Percentiles rank a stretch among this genome's conserved stretches.
phyloP scores from a whole-genome alignment of 371 early-diverging fungal genomes.

The Mucor racemosus region DNA sequence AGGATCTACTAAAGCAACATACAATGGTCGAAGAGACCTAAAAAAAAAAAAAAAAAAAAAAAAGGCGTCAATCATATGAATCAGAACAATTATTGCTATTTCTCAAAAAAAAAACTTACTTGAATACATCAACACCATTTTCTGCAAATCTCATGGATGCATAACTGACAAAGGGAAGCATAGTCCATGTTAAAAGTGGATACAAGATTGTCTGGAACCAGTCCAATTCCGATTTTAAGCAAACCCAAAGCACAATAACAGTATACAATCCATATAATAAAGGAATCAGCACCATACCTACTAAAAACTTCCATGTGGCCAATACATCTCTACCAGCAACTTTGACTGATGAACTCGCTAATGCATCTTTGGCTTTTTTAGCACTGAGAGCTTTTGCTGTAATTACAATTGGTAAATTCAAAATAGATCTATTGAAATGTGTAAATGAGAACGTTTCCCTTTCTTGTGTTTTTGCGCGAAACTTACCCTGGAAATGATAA shows the following conservation, averaged over 20 bases:
- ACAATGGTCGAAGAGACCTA: constrained; percentile 84
- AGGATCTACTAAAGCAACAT: constrained; percentile 71
- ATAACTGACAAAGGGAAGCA: constrained; percentile 78
- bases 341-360: constrained; percentile 90
- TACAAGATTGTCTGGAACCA: constrained; percentile 38
- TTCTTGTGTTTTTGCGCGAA: neutral
- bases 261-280: constrained; percentile 77
- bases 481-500: constrained; percentile 87
- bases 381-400: constrained; percentile 75
- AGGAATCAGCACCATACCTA: constrained; percentile 81
- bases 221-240: constrained; percentile 42
- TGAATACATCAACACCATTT: constrained; percentile 86
- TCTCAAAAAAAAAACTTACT: constrained; percentile 36
- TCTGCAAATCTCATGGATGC: constrained; percentile 88
- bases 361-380: constrained; percentile 87
- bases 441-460: neutral
- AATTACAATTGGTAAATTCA: constrained; percentile 82
- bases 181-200: constrained; percentile 61
- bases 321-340: constrained; percentile 93
- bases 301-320: constrained; percentile 96
- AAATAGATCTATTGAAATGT: constrained; percentile 55
- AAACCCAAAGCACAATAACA: constrained; percentile 53
- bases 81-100: too few species aligned
- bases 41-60: too few species aligned
- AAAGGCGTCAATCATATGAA: too few species aligned